These are phyloP conservation scores for Plantago elongata DNA, from an alignment of 257 asterid genomes.

Conservation along the genomic window DNA sequence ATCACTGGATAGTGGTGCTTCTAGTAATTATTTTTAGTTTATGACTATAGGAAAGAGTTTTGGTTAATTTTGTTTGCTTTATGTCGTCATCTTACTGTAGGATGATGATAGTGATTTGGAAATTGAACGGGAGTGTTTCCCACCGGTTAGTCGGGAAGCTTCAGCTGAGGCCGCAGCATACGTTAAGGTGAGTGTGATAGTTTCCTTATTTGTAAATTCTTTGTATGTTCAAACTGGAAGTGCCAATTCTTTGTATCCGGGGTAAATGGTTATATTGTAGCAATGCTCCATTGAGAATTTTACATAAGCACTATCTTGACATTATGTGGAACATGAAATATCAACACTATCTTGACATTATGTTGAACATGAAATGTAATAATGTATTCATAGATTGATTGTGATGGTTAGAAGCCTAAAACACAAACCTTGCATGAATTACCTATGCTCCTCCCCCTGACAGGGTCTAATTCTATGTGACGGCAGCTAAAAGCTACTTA, in stretches of 20 bases:
- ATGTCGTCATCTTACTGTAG: constrained; percentile 33
- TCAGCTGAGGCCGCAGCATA: constrained; percentile 73
- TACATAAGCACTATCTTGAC: too few relatives aligned
- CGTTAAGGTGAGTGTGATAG: constrained; percentile 53
- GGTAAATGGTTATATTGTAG: constrained; percentile 1
- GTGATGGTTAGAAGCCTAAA: too few relatives aligned
- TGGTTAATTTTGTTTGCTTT: constrained; percentile 10
- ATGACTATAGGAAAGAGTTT: constrained; percentile 4
- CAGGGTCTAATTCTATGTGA: too few relatives aligned
- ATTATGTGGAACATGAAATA: too few relatives aligned
- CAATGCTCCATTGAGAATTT: constrained; percentile 5
- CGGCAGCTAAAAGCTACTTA: too few relatives aligned
- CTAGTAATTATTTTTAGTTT: neutral
- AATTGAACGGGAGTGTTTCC: constrained; percentile 62
- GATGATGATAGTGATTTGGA: constrained; percentile 90
- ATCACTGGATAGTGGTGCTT: too few relatives aligned
- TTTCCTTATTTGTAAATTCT: constrained; percentile 1
- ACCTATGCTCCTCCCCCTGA: too few relatives aligned
- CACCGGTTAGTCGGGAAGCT: constrained; percentile 62
- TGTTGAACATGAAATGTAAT: too few relatives aligned
- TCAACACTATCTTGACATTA: too few relatives aligned
- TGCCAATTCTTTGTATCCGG: neutral
- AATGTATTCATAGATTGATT: too few relatives aligned
- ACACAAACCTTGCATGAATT: too few relatives aligned
- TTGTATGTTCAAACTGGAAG: neutral